Percentiles rank a stretch among this genome's conserved stretches.
phyloP scores from a whole-genome alignment of 768 basidiomycete species.

The Boletus rubropictus region DNA sequence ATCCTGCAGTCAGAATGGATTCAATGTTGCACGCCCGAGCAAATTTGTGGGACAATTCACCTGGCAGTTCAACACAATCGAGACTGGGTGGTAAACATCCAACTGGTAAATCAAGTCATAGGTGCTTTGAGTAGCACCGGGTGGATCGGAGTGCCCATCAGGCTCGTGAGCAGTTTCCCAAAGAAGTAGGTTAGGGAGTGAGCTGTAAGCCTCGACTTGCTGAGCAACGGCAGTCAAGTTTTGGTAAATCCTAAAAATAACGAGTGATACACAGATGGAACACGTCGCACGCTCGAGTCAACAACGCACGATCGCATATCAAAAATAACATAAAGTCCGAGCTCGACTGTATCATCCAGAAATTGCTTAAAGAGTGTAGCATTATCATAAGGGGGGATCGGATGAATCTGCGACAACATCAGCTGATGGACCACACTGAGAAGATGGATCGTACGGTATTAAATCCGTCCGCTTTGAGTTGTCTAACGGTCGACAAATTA shows the following conservation, averaged over 20 bases:
- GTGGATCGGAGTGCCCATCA: constrained; percentile 61
- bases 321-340: constrained; percentile 60
- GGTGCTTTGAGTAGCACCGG: constrained; percentile 46
- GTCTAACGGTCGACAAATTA: constrained; percentile 48
- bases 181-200: constrained; percentile 58
- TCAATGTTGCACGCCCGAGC: background rate
- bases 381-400: constrained; percentile 62
- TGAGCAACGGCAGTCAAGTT: constrained; percentile 54
- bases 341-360: constrained; percentile 13
- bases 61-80: constrained; percentile 49
- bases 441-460: constrained; percentile 15
- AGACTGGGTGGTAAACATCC: constrained; percentile 56
- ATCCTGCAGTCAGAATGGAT: constrained; percentile 34
- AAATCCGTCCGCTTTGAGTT: constrained; percentile 53
- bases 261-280: background rate
- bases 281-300: background rate
- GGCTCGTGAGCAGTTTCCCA: constrained; percentile 76
- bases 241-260: constrained; percentile 47
- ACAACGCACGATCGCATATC: constrained; percentile 59
- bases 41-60: background rate
- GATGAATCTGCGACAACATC: constrained; percentile 52
- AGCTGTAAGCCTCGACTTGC: constrained; percentile 60
- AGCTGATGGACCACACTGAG: constrained; percentile 4
- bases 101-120: constrained; percentile 43
- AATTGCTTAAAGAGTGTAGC: constrained; percentile 33